A percentile compares a stretch with the other conserved stretches of the same genome.
Conservation (phyloP, 441 rosid genomes). For the Kokia cookei region DNA sequence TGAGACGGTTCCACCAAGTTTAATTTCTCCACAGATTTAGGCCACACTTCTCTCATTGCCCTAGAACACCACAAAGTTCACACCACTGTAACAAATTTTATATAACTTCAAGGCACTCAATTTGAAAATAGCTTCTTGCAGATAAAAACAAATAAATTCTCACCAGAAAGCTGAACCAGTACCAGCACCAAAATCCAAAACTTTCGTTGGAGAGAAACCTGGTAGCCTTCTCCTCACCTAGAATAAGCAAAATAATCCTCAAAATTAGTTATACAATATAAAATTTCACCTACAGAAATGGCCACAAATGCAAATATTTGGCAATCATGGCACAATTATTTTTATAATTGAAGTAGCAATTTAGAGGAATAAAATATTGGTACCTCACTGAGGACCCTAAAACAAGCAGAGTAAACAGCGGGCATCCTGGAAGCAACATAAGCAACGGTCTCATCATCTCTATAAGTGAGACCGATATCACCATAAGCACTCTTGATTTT, state of each 20-base stretch:
- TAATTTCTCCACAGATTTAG: slow-evolving; percentile 55
- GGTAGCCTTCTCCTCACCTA: slow-evolving; percentile 75
- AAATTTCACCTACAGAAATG: background rate
- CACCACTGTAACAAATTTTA: background rate
- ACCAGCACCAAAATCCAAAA: slow-evolving; percentile 91
- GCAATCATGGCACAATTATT: background rate
- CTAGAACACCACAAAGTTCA: slow-evolving; percentile 30
- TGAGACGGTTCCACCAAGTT: slow-evolving; percentile 92
- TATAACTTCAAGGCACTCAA: background rate
- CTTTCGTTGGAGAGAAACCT: slow-evolving; percentile 57
- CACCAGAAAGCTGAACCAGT: slow-evolving; percentile 97
- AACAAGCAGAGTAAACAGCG: slow-evolving; percentile 79
- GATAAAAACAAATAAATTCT: slow-evolving; percentile 15
- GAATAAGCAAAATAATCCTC: background rate
- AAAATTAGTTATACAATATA: background rate
- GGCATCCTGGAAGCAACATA: slow-evolving; percentile 97
- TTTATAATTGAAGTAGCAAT: background rate
- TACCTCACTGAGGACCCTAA: slow-evolving; percentile 75
- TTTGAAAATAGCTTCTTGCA: background rate
- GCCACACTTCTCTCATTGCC: slow-evolving; percentile 93
- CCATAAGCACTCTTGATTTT: slow-evolving; percentile 80
- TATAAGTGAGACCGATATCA: slow-evolving; percentile 68
- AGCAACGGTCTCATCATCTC: slow-evolving; percentile 78
- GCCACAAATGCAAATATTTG: background rate
- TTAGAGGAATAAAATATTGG: background rate